Base-by-base conservation (phyloP, 768 basidiomycete species). In the Clathrus columnatus region DNA sequence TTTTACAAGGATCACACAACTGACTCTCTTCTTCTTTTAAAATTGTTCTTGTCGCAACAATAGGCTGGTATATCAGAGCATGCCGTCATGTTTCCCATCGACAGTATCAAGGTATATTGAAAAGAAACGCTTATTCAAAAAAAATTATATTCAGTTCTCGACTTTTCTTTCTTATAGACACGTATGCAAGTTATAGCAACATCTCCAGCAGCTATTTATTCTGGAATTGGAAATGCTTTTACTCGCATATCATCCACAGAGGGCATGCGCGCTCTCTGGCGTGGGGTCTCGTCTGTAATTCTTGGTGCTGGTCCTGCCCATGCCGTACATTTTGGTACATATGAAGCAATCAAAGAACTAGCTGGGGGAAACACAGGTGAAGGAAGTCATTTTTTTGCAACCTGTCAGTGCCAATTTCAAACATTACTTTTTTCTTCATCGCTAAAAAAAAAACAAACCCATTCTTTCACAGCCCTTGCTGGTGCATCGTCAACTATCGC, bases 61-160 rank as follows among this genome's bases (percentile, higher is more conserved):
- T 67, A 95, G 93, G 96, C 96, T 63, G 96, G 96, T 58, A 98
- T 99, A 63, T 93, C 94, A 52, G 96, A 99, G 69, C 96, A 99
- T 73, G 89, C 93, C 27, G 92, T 96, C 67, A 98, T 99, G 87
- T 99, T 90, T 68, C 96, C 96, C 5, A 75, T 98, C 60, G 96
- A 99, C 73, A 95, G 91, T 65, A 97, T 99, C 68, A 99, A 99
- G 79, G 96, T 90, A 36, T 56, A 57, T 84, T 72, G 10, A 46
- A 14, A 57, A 49, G 23, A 26, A 29, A 46, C 52, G 23, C 47
- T 23, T 30, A 23, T 4, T n/a, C 29, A 23, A 8, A 48, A 10
- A 16, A 30, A 20, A 4, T 58, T 23, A 23, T 14, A 20, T 28
- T 21, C 58, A 4, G 23, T 30, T 28, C 45, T 48, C 36, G 27